Evolutionary conservation across 495 filamentous ascomycete genomes (phyloP).

Genomic region (Tetracladium setigerum): DNA sequence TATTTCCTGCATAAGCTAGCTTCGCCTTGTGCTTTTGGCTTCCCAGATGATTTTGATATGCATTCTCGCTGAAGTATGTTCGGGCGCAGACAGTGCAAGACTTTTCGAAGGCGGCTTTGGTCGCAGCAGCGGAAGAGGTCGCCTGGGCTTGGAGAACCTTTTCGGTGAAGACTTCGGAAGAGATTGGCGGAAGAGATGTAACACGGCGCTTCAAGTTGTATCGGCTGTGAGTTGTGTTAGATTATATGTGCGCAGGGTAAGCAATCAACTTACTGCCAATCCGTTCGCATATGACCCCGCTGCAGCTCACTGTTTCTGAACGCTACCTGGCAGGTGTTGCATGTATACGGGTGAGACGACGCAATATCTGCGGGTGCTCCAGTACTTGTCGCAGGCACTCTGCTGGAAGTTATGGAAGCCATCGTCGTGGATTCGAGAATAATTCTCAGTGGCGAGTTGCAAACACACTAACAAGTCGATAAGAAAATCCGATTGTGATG

Average conservation of each 20-base stretch:
- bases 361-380: slow-evolving; percentile 25
- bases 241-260: neutral
- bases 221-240: slow-evolving; percentile 45
- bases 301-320: slow-evolving; percentile 93
- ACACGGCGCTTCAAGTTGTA: slow-evolving; percentile 97
- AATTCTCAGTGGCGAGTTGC: neutral
- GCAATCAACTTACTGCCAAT: slow-evolving; percentile 80
- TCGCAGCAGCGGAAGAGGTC: slow-evolving; percentile 70
- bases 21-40: slow-evolving; percentile 85
- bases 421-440: slow-evolving; percentile 26
- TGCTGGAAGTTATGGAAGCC: slow-evolving; percentile 44
- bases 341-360: slow-evolving; percentile 80
- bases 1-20: slow-evolving; percentile 30
- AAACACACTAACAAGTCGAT: neutral
- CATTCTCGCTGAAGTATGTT: slow-evolving; percentile 92
- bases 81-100: slow-evolving; percentile 77
- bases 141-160: slow-evolving; percentile 94
- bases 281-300: slow-evolving; percentile 88
- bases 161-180: slow-evolving; percentile 89
- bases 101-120: slow-evolving; percentile 84
- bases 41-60: slow-evolving; percentile 84
- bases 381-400: slow-evolving; percentile 24
- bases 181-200: slow-evolving; percentile 82
- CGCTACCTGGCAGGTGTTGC: slow-evolving; percentile 95
- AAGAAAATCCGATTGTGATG: neutral